phyloP scores from a whole-genome alignment of 306 rosid species.

The Elaeagnus macrophylla region DNA sequence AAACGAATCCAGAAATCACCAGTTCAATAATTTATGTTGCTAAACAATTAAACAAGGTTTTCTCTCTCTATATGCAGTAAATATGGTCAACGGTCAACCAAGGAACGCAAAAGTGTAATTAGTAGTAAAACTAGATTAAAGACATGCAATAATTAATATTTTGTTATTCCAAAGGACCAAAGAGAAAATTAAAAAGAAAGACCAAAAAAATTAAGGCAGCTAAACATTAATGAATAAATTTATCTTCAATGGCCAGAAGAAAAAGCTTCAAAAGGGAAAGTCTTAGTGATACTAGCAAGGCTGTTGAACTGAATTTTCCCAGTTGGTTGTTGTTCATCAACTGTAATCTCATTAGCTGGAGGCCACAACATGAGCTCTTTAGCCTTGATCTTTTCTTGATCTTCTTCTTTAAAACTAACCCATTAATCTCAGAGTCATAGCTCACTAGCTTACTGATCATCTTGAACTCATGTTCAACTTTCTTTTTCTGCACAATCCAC shows the following conservation, averaged over 20 bases:
- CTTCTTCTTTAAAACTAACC: conserved; percentile 43
- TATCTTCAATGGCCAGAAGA: conserved; percentile 58
- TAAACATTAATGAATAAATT: neutral
- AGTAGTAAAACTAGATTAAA: too few relatives aligned
- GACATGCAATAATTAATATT: too few relatives aligned
- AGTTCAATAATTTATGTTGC: too few relatives aligned
- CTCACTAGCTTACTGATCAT: conserved; percentile 63
- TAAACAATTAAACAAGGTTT: too few relatives aligned
- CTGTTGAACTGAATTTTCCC: conserved; percentile 89
- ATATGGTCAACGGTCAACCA: too few relatives aligned
- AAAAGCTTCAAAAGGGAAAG: conserved; percentile 76
- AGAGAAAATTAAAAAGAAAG: too few relatives aligned
- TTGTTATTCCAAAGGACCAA: too few relatives aligned
- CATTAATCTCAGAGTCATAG: conserved; percentile 48
- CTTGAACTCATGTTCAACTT: conserved; percentile 82
- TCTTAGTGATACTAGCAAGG: conserved; percentile 85
- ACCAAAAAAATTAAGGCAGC: too few relatives aligned
- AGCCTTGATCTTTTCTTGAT: conserved; percentile 88
- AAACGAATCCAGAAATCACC: too few relatives aligned
- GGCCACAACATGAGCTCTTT: conserved; percentile 94
- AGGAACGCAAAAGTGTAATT: too few relatives aligned
- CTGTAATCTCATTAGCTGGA: conserved; percentile 64
- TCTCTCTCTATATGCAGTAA: too few relatives aligned
- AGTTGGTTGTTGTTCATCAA: conserved; percentile 33
- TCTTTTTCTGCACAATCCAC: conserved; percentile 79